phyloP scores from a whole-genome alignment of 1,139 yeast species.

The Candida sp. region DNA sequence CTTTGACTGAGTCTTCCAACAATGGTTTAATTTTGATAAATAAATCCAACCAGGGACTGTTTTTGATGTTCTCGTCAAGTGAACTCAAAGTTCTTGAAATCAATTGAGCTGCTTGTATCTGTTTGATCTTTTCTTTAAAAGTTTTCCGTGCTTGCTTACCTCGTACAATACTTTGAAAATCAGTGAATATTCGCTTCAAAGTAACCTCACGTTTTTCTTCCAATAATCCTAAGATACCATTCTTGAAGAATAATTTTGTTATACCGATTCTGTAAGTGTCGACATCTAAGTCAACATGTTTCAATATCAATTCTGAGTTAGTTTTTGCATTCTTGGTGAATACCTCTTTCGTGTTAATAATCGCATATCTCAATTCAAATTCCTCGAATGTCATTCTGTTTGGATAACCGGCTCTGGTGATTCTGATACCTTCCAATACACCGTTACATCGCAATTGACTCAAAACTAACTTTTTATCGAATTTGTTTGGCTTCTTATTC shows the following conservation, averaged over 20 bases:
- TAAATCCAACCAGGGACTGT: slow-evolving; percentile 81
- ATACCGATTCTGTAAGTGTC: slow-evolving; percentile 74
- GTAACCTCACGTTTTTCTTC: slow-evolving; percentile 75
- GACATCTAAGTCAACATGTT: slow-evolving; percentile 56
- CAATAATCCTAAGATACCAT: slow-evolving; percentile 87
- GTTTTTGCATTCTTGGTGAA: slow-evolving; percentile 54
- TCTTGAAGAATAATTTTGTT: slow-evolving; percentile 88
- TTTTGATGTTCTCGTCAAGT: slow-evolving; percentile 44
- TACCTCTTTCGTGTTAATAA: slow-evolving; percentile 48
- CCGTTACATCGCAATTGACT: slow-evolving; percentile 96
- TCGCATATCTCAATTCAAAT: slow-evolving; percentile 70
- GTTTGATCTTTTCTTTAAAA: slow-evolving; percentile 50
- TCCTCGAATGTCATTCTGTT: slow-evolving; percentile 84
- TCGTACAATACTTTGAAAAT: slow-evolving; percentile 65
- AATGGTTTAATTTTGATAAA: slow-evolving; percentile 75
- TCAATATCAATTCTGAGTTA: slow-evolving; percentile 66
- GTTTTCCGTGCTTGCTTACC: slow-evolving; percentile 60
- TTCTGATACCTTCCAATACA: slow-evolving; percentile 95
- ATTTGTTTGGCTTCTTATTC: slow-evolving; percentile 63
- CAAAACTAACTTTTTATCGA: slow-evolving; percentile 75
- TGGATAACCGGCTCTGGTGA: slow-evolving; percentile 96
- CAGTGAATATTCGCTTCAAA: slow-evolving; percentile 53
- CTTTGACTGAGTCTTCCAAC: slow-evolving; percentile 61
- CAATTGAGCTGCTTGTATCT: slow-evolving; percentile 69
- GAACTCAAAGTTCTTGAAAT: slow-evolving; percentile 60